Evolutionary conservation across 2,329 filamentous ascomycete genomes (phyloP).

Genomic region (Fusarium miscanthi): DNA sequence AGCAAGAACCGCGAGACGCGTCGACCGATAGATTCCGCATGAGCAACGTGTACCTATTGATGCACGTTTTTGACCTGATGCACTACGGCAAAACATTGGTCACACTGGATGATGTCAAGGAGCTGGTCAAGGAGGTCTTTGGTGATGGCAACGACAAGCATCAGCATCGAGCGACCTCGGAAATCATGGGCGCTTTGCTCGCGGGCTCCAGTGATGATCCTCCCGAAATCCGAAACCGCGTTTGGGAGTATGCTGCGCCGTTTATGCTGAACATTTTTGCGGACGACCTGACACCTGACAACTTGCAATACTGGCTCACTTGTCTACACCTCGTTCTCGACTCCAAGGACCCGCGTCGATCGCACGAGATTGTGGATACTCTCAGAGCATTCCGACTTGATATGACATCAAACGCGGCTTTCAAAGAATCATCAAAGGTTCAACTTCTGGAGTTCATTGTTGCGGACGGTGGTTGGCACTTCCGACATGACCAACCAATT

Average conservation of each 20-base stretch:
- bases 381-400: conserved; percentile 89
- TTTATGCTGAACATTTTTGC: conserved; percentile 86
- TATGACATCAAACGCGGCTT: conserved; percentile 94
- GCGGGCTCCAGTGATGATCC: conserved; percentile 83
- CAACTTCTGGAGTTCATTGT: conserved; percentile 90
- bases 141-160: conserved; percentile 97
- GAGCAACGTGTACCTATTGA: conserved; percentile 85
- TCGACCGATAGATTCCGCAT: conserved; percentile 89
- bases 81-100: conserved; percentile 80
- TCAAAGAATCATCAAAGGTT: conserved; percentile 98
- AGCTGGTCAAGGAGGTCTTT: conserved; percentile 80
- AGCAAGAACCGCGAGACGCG: conserved; percentile 91
- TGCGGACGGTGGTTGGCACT: conserved; percentile 93
- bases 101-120: conserved; percentile 88
- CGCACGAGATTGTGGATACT: conserved; percentile 85
- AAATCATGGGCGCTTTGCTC: conserved; percentile 89
- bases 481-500: conserved; percentile 88
- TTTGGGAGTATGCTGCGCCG: conserved; percentile 92
- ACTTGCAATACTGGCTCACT: conserved; percentile 92
- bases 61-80: conserved; percentile 91
- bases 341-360: conserved; percentile 87
- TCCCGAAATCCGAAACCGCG: conserved; percentile 75
- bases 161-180: conserved; percentile 93
- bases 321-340: conserved; percentile 91
- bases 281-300: conserved; percentile 95